Base-by-base conservation (phyloP, 148 eudicot species). In the Polygonum maritimum region DNA sequence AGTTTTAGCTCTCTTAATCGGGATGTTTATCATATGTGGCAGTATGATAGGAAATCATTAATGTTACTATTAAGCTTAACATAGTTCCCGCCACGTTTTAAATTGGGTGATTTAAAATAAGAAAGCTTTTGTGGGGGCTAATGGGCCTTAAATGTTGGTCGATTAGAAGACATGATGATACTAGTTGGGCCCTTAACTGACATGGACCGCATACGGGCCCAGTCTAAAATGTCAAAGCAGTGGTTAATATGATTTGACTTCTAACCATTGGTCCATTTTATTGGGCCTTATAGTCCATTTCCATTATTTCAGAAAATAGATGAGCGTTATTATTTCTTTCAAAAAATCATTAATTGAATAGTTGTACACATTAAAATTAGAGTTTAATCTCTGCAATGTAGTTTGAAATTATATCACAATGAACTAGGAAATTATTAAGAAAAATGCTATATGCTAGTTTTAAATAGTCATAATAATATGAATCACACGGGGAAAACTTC, bases 131-230 rank as follows among this genome's bases (percentile, higher is more conserved):
- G 69, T 62, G 22, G 40, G 71, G 71, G 44, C 19, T 51, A 15
- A 67, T 67, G 71, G 71, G 71, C 71, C 71, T 67, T 67, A 8
- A 67, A 67, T 67, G 44, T 14, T 67, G 19, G 71, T 13, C 16
- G 2, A 38, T 35, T 11, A 67, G 41, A 21, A 67, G 71, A 67
- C 71, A 67, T 38, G 71, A 35, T 67, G 45, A 67, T 67, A 35
- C 71, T 44, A 9, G 71, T 4, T 67, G 71, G 71, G 71, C 71
- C 71, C 71, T 16, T 62, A 35, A 11, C 5, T 31, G 38, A 62
- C 2, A 16, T 15, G 44, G 71, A 38, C 45, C 71, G 36, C 71
- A 14, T 0, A 38, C 6, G 71, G 71, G 44, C 71, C 71, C 71
- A 38, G 9, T 14, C 71, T 33, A 67, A 67, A 67, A 67, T 9